phyloP scores from a whole-genome alignment of 257 asterid genomes.

The Gynochthodes officinalis region DNA sequence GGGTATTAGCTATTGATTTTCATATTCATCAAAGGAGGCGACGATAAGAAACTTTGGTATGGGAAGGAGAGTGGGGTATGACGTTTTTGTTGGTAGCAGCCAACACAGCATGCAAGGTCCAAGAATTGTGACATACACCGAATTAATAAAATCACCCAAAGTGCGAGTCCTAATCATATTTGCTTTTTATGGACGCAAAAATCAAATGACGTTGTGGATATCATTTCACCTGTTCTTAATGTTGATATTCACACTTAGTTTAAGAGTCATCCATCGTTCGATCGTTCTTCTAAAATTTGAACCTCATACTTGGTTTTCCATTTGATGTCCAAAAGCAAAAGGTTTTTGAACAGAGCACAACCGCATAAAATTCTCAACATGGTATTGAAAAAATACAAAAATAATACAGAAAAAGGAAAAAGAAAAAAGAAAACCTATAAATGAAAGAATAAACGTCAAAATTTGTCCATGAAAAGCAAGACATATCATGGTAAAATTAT shows the following conservation, averaged over 20 bases:
- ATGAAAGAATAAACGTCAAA: neutral
- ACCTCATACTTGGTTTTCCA: too few relatives aligned
- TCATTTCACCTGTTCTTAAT: neutral
- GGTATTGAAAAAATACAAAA: too few relatives aligned
- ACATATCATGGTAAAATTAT: slow-evolving; percentile 10
- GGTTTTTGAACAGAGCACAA: neutral
- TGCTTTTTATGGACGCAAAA: neutral
- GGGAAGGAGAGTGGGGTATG: too few relatives aligned
- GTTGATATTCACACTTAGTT: neutral
- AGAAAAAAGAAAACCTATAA: neutral
- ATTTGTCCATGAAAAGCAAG: neutral
- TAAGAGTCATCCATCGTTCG: neutral
- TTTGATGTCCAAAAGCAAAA: too few relatives aligned
- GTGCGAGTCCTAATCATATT: neutral
- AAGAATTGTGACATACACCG: neutral
- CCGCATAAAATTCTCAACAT: neutral
- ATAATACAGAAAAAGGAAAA: too few relatives aligned
- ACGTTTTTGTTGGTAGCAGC: too few relatives aligned
- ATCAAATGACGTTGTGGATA: too few relatives aligned
- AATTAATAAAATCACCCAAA: neutral
- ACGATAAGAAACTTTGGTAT: too few relatives aligned
- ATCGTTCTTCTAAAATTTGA: too few relatives aligned
- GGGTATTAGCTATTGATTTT: too few relatives aligned
- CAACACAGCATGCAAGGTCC: too few relatives aligned
- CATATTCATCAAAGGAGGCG: too few relatives aligned